A percentile compares a stretch with the other conserved stretches of the same genome.
phyloP scores from a whole-genome alignment of 2,329 filamentous ascomycete species.

The Fusarium robinianum region DNA sequence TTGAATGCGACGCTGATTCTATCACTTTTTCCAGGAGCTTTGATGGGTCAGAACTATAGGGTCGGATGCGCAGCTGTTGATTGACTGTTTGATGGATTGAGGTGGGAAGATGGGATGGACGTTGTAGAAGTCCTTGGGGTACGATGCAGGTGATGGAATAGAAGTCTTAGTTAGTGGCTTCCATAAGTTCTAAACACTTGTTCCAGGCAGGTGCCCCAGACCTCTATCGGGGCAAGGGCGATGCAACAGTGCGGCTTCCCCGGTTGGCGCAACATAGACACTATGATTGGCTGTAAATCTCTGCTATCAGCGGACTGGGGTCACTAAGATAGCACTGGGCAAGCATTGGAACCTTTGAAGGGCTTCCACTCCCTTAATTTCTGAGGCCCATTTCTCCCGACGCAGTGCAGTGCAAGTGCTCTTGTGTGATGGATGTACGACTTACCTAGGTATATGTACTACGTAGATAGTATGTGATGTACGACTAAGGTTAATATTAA shows the following conservation, averaged over 20 bases:
- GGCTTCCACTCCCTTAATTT: too few relatives aligned
- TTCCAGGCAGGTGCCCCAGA: constrained; percentile 20
- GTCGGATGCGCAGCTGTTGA: too few relatives aligned
- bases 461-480: too few relatives aligned
- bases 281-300: constrained; percentile 19
- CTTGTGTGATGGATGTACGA: too few relatives aligned
- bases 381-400: too few relatives aligned
- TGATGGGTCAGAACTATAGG: too few relatives aligned
- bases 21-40: constrained; percentile 2
- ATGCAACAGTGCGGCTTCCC: constrained; percentile 30
- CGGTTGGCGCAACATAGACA: constrained; percentile 20
- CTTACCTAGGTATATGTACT: too few relatives aligned
- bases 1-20: constrained; percentile 19
- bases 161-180: constrained; percentile 14
- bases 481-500: too few relatives aligned
- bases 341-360: constrained; percentile 19
- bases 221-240: constrained; percentile 26
- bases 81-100: too few relatives aligned
- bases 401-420: too few relatives aligned
- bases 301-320: constrained; percentile 28
- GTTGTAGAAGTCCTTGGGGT: constrained; percentile 7
- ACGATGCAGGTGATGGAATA: too few relatives aligned
- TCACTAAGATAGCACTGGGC: constrained; percentile 29
- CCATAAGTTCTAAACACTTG: constrained; percentile 13
- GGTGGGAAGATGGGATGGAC: too few relatives aligned